Evolutionary conservation across 495 filamentous ascomycete genomes (phyloP).

Genomic region (Penicillium coffeae): DNA sequence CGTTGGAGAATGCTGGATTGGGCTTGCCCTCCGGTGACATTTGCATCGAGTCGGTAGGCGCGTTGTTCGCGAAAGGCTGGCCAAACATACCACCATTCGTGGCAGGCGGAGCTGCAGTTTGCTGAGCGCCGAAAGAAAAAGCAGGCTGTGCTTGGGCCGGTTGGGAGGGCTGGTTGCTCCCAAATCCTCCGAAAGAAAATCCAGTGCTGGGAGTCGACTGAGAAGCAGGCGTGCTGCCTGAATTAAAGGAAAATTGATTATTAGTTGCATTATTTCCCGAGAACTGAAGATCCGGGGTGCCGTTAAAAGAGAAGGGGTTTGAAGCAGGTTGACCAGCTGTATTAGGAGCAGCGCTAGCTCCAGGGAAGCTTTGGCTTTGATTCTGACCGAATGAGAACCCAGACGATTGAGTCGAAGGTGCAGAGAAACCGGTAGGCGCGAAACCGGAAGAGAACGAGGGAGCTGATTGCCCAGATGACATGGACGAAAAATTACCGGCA

Average conservation of each 20-base stretch:
- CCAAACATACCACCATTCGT: background rate
- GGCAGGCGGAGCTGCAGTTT: background rate
- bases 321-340: slow-evolving; percentile 28
- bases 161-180: background rate
- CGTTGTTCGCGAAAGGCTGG: background rate
- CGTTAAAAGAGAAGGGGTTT: slow-evolving; percentile 39
- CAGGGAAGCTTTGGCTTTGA: slow-evolving; percentile 49
- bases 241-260: too few species aligned
- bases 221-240: too few species aligned
- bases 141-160: background rate
- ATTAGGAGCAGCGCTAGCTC: slow-evolving; percentile 24
- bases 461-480: too few species aligned
- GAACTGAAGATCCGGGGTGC: too few species aligned
- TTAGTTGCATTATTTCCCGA: too few species aligned
- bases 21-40: slow-evolving; percentile 40
- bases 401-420: slow-evolving; percentile 28
- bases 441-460: too few species aligned
- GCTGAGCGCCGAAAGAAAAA: background rate
- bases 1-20: slow-evolving; percentile 13
- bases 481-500: slow-evolving; percentile 16
- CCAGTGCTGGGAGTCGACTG: too few species aligned
- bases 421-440: slow-evolving; percentile 26
- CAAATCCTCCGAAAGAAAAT: slow-evolving; percentile 5
- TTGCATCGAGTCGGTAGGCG: slow-evolving; percentile 39
- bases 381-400: slow-evolving; percentile 45